Evolutionary conservation across 2,329 filamentous ascomycete genomes (phyloP).

Genomic region (Nemania bipapillata): DNA sequence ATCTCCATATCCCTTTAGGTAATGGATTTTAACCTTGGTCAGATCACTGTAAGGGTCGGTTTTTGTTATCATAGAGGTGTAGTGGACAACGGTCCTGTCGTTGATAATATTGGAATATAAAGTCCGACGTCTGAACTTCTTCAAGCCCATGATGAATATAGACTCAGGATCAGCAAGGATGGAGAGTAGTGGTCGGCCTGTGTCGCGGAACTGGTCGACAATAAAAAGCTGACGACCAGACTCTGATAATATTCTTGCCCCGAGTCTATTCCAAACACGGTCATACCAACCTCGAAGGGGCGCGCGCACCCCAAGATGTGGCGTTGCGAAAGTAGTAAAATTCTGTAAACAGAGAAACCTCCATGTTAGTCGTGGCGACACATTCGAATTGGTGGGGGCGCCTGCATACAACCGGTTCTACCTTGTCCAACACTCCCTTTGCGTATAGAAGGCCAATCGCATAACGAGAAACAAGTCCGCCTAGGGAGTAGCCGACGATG

Average conservation of each 20-base stretch:
- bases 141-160: constrained; percentile 84
- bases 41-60: constrained; percentile 80
- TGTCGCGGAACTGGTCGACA: constrained; percentile 85
- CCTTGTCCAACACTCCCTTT: constrained; percentile 79
- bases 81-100: constrained; percentile 83
- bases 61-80: constrained; percentile 81
- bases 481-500: constrained; percentile 88
- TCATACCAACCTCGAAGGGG: constrained; percentile 74
- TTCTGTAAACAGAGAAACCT: constrained; percentile 70
- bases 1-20: constrained; percentile 75
- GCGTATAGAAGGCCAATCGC: constrained; percentile 84
- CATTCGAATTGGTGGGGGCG: background rate
- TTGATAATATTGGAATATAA: constrained; percentile 90
- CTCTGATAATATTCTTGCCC: constrained; percentile 80
- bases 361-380: background rate
- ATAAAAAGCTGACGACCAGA: constrained; percentile 89
- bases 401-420: constrained; percentile 76
- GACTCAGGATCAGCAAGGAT: constrained; percentile 84
- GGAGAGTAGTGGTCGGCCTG: constrained; percentile 80
- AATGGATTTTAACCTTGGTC: constrained; percentile 76
- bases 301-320: constrained; percentile 79
- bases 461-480: constrained; percentile 87
- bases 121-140: constrained; percentile 77
- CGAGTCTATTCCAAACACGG: constrained; percentile 83
- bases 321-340: constrained; percentile 91